These are phyloP conservation scores for Monilinia fructigena DNA, from an alignment of 2,329 filamentous ascomycete species.

Conservation along the genomic window DNA sequence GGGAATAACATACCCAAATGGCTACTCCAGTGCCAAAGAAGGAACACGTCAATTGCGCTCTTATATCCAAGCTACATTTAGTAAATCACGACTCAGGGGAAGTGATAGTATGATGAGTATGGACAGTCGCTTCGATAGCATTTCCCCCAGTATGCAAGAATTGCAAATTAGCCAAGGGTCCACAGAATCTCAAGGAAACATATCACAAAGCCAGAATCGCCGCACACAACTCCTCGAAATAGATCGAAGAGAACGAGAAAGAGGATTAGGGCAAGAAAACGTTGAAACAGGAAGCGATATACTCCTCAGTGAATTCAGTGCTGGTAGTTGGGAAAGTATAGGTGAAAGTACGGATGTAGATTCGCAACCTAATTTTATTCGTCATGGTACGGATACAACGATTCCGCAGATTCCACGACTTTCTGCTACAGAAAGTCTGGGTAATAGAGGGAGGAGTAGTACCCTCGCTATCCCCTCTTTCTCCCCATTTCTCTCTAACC, in stretches of 20 bases:
- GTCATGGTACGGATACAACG: constrained; percentile 3
- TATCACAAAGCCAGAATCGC: constrained; percentile 6
- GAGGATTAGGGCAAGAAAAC: constrained; percentile 1
- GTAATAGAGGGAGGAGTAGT: not conserved
- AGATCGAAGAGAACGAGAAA: constrained; percentile 5
- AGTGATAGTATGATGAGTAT: constrained; percentile 29
- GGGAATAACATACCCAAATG: constrained; percentile 33
- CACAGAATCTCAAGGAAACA: not conserved
- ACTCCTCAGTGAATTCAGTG: constrained; percentile 5
- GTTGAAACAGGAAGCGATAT: constrained; percentile 4
- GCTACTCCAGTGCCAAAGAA: constrained; percentile 34
- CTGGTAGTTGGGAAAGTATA: constrained; percentile 19
- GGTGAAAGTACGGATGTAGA: constrained; percentile 4
- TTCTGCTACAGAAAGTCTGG: not conserved
- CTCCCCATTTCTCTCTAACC: not conserved
- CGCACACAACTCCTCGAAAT: constrained; percentile 22
- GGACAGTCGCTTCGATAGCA: constrained; percentile 37
- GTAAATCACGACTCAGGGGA: constrained; percentile 25
- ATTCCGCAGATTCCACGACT: not conserved
- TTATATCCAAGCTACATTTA: constrained; percentile 31
- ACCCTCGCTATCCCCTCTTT: constrained; percentile 12
- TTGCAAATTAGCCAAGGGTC: not conserved
- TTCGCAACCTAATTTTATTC: constrained; percentile 23
- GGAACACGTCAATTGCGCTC: constrained; percentile 35
- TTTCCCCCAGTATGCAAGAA: constrained; percentile 26